Percentiles rank a stretch among this genome's conserved stretches.
Conservation (phyloP, 2,329 filamentous ascomycete species). For the Clonostachys chloroleuca region DNA sequence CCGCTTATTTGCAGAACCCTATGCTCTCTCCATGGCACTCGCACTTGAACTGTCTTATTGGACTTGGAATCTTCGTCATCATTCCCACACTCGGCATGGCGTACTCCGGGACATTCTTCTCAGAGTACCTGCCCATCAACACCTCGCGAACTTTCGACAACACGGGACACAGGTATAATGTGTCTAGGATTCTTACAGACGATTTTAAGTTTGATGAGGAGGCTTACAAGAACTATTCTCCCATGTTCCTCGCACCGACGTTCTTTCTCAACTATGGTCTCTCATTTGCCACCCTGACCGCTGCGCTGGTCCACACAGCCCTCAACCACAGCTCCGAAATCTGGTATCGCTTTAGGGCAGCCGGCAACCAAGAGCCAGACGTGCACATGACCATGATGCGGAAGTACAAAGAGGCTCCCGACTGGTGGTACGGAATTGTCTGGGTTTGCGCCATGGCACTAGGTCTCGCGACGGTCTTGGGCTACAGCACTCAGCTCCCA, state of each 20-base stretch:
- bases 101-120: slow-evolving; percentile 43
- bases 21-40: slow-evolving; percentile 57
- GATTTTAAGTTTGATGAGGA: slow-evolving; percentile 47
- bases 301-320: slow-evolving; percentile 44
- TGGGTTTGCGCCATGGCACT: slow-evolving; percentile 43
- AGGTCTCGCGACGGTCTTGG: slow-evolving; percentile 28
- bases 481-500: slow-evolving; percentile 32
- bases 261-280: slow-evolving; percentile 53
- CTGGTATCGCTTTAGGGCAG: slow-evolving; percentile 18
- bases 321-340: slow-evolving; percentile 50
- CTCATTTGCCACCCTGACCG: slow-evolving; percentile 49
- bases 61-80: slow-evolving; percentile 46
- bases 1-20: slow-evolving; percentile 51
- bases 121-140: slow-evolving; percentile 52
- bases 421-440: slow-evolving; percentile 51
- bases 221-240: slow-evolving; percentile 54
- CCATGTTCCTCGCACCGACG: slow-evolving; percentile 47
- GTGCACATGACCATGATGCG: slow-evolving; percentile 51
- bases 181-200: slow-evolving; percentile 45
- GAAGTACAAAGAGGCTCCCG: slow-evolving; percentile 48
- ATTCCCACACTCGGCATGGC: slow-evolving; percentile 47
- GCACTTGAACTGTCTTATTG: slow-evolving; percentile 52
- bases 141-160: slow-evolving; percentile 56
- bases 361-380: slow-evolving; percentile 36
- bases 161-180: slow-evolving; percentile 51